Evolutionary conservation across 805 yeast genomes (phyloP), one percentile per base, ranked within the genome.

Genomic region (Candida insectalens): DNA sequence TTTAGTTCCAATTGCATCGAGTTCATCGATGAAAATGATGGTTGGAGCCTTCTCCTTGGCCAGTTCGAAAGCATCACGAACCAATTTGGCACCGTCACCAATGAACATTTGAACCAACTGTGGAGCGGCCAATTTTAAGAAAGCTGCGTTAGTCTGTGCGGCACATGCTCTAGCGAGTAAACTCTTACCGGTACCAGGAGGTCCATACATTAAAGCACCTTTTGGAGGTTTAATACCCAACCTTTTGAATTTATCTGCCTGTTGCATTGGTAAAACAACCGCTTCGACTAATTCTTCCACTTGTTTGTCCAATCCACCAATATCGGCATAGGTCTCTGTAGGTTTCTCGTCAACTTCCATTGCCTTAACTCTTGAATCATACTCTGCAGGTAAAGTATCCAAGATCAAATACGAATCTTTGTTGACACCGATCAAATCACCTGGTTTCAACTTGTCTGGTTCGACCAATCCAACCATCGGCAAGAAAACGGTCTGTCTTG

Each of bases 321-420:
- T 94, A 57, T 92, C 98, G 1, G 94, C 78, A 54, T 92, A 92
- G 8, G 95, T 85, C 58, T 92, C 98, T 2, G 95, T 82, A 39
- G 99, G 99, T 55, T 89, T 88, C 62, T 92, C 98, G 56, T 92
- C 99, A 33, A 92, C 98, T 59, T 92, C 98, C 99, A 92, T 61
- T 9, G 97, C 97, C 63, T 92, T 92, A 34, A 92, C 99, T 49
- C 98, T 74, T 36, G 94, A 82, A 59, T 92, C 99, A 55, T 92
- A 92, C 60, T 92, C 98, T 3, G 96, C 87, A 8, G 98, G 98
- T 44, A 92, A 67, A 6, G 94, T 87, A 60, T 92, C 98, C 47
- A 92, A 69, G 35, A 92, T 82, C 45, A 92, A 69, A 54, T 88
- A 92, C 6, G 96, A 83, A 56, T 92, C 99, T 62, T 92, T 92